phyloP scores from a whole-genome alignment of 169 alveolate genomes.

The Plasmodium gonderi region DNA sequence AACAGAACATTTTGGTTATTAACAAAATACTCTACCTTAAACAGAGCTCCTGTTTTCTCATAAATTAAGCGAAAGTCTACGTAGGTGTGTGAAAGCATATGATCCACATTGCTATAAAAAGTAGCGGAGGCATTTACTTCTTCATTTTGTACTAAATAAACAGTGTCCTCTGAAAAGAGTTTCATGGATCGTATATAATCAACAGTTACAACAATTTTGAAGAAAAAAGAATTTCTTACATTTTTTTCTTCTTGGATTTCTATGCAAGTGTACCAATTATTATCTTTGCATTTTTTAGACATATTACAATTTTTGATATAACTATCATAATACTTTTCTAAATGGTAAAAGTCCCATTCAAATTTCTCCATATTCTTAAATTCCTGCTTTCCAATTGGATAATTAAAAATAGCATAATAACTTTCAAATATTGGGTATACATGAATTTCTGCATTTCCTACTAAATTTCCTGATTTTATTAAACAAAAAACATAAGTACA shows the following conservation, averaged over 20 bases:
- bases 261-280: not conserved
- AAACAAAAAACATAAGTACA: slow-evolving; percentile 7
- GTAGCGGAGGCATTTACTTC: not conserved
- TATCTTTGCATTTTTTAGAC: not conserved
- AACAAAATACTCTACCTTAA: slow-evolving; percentile 50
- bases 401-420: slow-evolving; percentile 20
- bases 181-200: slow-evolving; percentile 24
- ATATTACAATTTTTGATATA: not conserved
- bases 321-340: slow-evolving; percentile 32
- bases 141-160: not conserved
- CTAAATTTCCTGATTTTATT: slow-evolving; percentile 5
- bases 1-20: slow-evolving; percentile 11
- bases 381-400: not conserved
- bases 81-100: not conserved
- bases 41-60: not conserved
- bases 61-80: slow-evolving; percentile 16
- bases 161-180: not conserved
- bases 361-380: not conserved
- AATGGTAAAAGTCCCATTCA: slow-evolving; percentile 23
- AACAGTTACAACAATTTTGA: slow-evolving; percentile 18
- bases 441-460: slow-evolving; percentile 23
- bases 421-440: slow-evolving; percentile 54
- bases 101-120: not conserved
- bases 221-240: slow-evolving; percentile 3
- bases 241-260: not conserved